Conservation (phyloP, 140 eudicot species). For the Erigeron philadelphicus region DNA sequence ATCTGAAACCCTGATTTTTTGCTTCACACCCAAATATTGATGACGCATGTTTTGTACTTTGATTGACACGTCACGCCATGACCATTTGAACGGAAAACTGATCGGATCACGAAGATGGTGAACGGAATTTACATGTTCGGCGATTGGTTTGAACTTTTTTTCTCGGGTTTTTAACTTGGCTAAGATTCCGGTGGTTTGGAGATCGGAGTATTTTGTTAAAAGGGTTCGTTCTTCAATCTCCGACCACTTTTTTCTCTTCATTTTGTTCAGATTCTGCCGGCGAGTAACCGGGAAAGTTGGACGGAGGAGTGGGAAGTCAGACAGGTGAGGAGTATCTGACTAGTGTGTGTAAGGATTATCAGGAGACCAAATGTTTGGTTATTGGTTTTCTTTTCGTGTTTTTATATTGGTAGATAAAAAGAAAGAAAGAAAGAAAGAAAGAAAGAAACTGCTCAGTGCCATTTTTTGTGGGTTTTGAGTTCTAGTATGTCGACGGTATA, state of each 20-base stretch:
- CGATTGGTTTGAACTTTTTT: constrained; percentile 85
- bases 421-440: no score
- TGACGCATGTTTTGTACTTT: constrained; percentile 93
- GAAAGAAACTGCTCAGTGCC: no score
- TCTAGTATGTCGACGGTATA: no score
- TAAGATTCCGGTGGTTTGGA: constrained; percentile 51
- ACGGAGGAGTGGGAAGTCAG: no score
- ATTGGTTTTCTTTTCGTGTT: no score
- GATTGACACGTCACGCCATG: constrained; percentile 89
- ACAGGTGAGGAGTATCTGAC: no score
- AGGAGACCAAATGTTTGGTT: no score
- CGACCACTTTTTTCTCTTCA: constrained; percentile 98
- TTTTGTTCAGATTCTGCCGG: background rate
- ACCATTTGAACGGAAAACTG: constrained; percentile 71
- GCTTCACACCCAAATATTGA: constrained; percentile 91
- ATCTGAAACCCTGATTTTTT: constrained; percentile 54
- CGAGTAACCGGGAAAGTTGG: no score
- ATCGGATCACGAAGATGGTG: constrained; percentile 70
- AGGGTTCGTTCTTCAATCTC: constrained; percentile 73
- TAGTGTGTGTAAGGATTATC: no score
- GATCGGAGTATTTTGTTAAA: constrained; percentile 58
- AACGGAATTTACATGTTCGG: constrained; percentile 70
- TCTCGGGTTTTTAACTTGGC: constrained; percentile 78
- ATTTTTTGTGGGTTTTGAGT: no score
- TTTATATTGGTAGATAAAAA: no score